Evolutionary conservation across 495 filamentous ascomycete species (phyloP).

Genomic region (Aspergillus sparsus): DNA sequence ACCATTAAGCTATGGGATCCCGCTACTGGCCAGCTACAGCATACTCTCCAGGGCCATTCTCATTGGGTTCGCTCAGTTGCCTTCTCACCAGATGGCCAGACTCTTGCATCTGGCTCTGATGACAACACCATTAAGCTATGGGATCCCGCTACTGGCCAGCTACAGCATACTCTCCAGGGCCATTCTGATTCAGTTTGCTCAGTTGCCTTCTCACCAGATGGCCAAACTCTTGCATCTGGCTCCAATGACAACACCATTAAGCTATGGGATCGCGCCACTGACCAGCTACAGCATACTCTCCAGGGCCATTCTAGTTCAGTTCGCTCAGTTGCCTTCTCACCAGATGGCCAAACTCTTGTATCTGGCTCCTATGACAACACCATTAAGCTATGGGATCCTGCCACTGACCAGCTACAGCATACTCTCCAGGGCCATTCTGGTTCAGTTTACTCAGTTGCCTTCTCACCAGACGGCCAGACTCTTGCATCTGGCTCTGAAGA

Average conservation of each 20-base stretch:
- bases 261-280: conserved; percentile 11
- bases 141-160: too few relatives aligned
- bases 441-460: conserved; percentile 1
- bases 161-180: too few relatives aligned
- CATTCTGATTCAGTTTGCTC: too few relatives aligned
- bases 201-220: conserved; percentile 6
- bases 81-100: too few relatives aligned
- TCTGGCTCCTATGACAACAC: neutral
- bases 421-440: conserved; percentile 25
- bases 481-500: conserved; percentile 8
- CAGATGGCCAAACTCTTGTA: conserved; percentile 1
- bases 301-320: conserved; percentile 4
- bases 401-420: conserved; percentile 6
- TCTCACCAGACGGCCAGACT: conserved; percentile 18
- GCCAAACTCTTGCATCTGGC: conserved; percentile 11
- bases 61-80: too few relatives aligned
- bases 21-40: too few relatives aligned
- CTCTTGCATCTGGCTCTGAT: too few relatives aligned
- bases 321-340: conserved; percentile 1
- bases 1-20: too few relatives aligned
- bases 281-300: conserved; percentile 19
- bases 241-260: conserved; percentile 23
- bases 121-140: too few relatives aligned
- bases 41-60: too few relatives aligned
- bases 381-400: conserved; percentile 16